phyloP scores from a whole-genome alignment of 306 rosid species.

The Prosopis cineraria region DNA sequence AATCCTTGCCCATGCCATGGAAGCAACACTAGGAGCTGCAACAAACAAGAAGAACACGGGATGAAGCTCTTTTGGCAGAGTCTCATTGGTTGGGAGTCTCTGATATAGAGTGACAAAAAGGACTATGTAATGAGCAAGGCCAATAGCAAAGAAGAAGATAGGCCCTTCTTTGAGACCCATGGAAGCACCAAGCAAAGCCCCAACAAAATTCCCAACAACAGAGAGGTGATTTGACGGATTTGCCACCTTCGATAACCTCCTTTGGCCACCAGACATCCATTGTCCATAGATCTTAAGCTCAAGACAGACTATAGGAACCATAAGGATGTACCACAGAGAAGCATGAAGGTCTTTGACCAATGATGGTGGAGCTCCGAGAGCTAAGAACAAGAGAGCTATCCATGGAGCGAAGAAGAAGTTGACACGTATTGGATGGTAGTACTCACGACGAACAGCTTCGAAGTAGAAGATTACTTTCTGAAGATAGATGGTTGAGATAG shows the following conservation, averaged over 20 bases:
- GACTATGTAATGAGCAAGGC: constrained; percentile 79
- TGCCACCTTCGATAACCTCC: constrained; percentile 86
- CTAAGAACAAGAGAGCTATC: constrained; percentile 80
- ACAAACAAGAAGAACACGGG: constrained; percentile 92
- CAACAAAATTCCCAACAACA: constrained; percentile 85
- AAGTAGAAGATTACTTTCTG: constrained; percentile 69
- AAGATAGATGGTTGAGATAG: constrained; percentile 49
- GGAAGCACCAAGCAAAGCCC: constrained; percentile 81
- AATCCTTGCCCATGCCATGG: constrained; percentile 88
- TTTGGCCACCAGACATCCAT: constrained; percentile 96
- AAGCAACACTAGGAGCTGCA: constrained; percentile 95
- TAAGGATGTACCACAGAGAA: constrained; percentile 76
- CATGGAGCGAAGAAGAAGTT: constrained; percentile 95
- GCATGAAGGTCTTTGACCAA: constrained; percentile 47
- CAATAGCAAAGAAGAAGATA: constrained; percentile 82
- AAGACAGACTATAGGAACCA: constrained; percentile 73
- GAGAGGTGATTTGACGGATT: constrained; percentile 89
- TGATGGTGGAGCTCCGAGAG: constrained; percentile 76
- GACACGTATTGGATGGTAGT: constrained; percentile 82
- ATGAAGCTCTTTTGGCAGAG: constrained; percentile 91
- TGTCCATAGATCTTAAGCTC: constrained; percentile 95
- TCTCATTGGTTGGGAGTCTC: constrained; percentile 84
- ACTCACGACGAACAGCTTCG: constrained; percentile 93
- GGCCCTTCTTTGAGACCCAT: constrained; percentile 96
- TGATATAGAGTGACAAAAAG: constrained; percentile 91